Percentiles rank a stretch among this genome's conserved stretches.
phyloP scores from a whole-genome alignment of 176 grass and related monocot species.

The Musa schizocarpa region DNA sequence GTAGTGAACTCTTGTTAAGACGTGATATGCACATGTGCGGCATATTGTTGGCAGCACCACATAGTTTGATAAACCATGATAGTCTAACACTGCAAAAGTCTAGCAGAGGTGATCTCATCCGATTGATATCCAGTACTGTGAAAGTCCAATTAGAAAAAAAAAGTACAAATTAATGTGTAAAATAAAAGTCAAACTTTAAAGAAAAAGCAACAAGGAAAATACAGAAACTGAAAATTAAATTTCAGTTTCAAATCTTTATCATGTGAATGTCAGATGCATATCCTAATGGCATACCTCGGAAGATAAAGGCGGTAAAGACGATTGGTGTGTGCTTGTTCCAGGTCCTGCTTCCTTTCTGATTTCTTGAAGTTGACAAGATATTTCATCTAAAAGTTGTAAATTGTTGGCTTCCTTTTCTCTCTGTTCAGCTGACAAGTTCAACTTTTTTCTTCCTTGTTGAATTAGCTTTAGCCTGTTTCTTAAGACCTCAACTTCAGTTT shows the following conservation, averaged over 20 bases:
- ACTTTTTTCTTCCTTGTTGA: constrained; percentile 59
- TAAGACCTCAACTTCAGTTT: constrained; percentile 54
- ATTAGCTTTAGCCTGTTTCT: constrained; percentile 58
- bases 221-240: not conserved
- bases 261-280: not conserved
- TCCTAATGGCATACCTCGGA: not conserved
- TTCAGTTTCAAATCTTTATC: not conserved
- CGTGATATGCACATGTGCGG: not conserved
- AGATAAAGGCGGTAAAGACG: constrained; percentile 11
- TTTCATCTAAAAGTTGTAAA: constrained; percentile 69
- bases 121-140: not conserved
- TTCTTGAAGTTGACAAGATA: constrained; percentile 65
- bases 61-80: not conserved
- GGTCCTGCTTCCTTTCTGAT: constrained; percentile 47
- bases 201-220: not conserved
- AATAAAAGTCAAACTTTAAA: not conserved
- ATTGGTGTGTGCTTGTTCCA: constrained; percentile 23
- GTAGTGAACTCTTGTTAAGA: not conserved
- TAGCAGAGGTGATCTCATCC: not conserved
- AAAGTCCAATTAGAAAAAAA: not conserved
- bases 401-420: constrained; percentile 37
- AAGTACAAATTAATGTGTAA: not conserved
- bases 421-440: constrained; percentile 34
- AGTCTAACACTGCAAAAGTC: not conserved
- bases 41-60: not conserved